phyloP scores from a whole-genome alignment of 2,329 filamentous ascomycete genomes.

The Stemphylium lycopersici region DNA sequence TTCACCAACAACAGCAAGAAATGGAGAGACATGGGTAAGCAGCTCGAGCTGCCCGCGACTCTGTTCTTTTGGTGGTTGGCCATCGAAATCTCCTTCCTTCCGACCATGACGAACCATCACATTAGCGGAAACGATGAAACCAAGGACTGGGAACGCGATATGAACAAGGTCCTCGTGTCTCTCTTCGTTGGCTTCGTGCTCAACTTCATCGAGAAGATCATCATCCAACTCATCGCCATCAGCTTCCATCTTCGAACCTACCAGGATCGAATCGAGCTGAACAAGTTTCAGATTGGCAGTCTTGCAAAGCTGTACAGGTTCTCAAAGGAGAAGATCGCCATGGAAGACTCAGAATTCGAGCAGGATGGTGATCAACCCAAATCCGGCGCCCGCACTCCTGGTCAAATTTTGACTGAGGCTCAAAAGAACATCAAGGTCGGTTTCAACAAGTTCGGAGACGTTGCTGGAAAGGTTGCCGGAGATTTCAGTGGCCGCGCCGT shows the following conservation, averaged over 20 bases:
- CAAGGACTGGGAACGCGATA: constrained; percentile 72
- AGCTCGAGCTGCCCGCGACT: constrained; percentile 83
- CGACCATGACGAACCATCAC: constrained; percentile 75
- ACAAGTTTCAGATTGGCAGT: constrained; percentile 84
- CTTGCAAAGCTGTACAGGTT: constrained; percentile 69
- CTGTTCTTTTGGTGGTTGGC: constrained; percentile 93
- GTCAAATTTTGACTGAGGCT: constrained; percentile 70
- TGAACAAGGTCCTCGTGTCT: constrained; percentile 85
- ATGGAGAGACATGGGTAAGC: constrained; percentile 86
- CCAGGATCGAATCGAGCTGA: constrained; percentile 85
- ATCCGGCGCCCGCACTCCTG: constrained; percentile 74
- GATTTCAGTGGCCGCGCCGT: constrained; percentile 83
- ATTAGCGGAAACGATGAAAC: constrained; percentile 59
- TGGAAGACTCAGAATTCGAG: constrained; percentile 79
- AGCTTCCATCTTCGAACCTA: constrained; percentile 93
- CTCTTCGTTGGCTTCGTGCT: constrained; percentile 80
- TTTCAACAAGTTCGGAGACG: constrained; percentile 80
- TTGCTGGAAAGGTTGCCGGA: constrained; percentile 83
- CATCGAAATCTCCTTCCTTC: constrained; percentile 82
- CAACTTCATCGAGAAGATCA: constrained; percentile 89
- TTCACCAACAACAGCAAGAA: constrained; percentile 90
- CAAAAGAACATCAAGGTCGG: constrained; percentile 77
- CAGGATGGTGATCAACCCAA: constrained; percentile 53
- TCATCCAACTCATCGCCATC: constrained; percentile 93
- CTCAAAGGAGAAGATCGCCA: constrained; percentile 67